phyloP scores from a whole-genome alignment of 176 grass and related monocot species.

The Echinochloa phyllopogon region DNA sequence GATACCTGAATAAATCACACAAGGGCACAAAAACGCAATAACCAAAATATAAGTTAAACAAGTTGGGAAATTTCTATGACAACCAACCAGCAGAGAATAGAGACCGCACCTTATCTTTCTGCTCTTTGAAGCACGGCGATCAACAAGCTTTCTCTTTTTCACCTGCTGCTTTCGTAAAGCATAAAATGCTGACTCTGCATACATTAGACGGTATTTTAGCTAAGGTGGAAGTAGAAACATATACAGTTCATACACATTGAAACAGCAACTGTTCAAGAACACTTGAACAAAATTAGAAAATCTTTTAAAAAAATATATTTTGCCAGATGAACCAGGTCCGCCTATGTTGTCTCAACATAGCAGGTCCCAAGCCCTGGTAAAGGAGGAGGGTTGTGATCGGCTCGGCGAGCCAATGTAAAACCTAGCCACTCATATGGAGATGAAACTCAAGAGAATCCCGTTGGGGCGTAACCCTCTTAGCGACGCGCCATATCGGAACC shows the following conservation, averaged over 20 bases:
- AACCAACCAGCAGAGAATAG: neutral
- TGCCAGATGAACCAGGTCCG: neutral
- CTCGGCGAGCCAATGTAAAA: no score
- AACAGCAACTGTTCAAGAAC: neutral
- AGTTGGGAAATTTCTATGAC: neutral
- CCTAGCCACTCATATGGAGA: no score
- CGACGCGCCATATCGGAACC: no score
- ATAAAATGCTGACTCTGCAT: constrained; percentile 77
- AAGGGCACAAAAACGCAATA: neutral
- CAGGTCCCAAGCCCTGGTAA: no score
- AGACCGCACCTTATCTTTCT: constrained; percentile 75
- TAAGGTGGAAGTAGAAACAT: neutral
- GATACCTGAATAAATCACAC: constrained; percentile 59
- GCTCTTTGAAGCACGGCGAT: constrained; percentile 90
- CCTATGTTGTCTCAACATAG: no score
- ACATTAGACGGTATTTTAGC: constrained; percentile 6
- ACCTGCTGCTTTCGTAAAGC: constrained; percentile 75
- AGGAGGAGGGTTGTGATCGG: no score
- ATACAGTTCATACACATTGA: neutral
- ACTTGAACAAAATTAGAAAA: neutral
- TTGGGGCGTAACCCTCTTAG: no score
- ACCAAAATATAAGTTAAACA: neutral
- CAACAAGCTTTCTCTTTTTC: constrained; percentile 85
- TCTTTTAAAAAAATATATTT: neutral
- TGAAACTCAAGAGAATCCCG: no score